Evolutionary conservation across 2,329 filamentous ascomycete genomes (phyloP).

Genomic region (Trichoderma atrobrunneum): DNA sequence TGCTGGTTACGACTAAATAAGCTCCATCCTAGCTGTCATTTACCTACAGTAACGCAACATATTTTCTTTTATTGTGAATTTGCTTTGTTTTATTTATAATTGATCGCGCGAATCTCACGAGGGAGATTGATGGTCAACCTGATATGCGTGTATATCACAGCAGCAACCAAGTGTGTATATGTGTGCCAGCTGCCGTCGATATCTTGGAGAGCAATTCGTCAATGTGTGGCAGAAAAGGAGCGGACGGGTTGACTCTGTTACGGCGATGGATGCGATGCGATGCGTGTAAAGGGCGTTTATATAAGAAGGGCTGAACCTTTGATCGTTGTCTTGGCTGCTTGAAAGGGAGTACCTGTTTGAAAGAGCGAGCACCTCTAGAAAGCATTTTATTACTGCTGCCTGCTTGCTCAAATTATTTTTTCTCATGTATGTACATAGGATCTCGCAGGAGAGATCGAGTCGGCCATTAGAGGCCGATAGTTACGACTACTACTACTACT

Average conservation of each 20-base stretch:
- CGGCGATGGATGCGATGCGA: constrained; percentile 11
- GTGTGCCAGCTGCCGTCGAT: background rate
- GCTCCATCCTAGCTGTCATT: background rate
- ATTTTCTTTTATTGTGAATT: background rate
- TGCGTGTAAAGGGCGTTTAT: constrained; percentile 14
- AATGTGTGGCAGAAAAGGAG: background rate
- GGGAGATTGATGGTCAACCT: background rate
- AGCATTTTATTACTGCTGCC: background rate
- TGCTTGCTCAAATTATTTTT: background rate
- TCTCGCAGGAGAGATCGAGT: constrained; percentile 11
- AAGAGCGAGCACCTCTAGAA: background rate
- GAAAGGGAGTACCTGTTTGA: constrained; percentile 5
- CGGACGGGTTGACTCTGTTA: constrained; percentile 2
- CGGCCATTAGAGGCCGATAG: constrained; percentile 14
- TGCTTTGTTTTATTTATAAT: background rate
- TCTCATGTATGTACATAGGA: constrained; percentile 16
- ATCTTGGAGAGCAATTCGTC: background rate
- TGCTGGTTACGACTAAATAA: constrained; percentile 41
- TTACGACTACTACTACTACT: constrained; percentile 13
- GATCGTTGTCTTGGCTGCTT: constrained; percentile 13
- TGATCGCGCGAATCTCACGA: background rate
- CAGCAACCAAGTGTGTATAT: constrained; percentile 3
- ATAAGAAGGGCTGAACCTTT: constrained; percentile 11
- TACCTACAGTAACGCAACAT: constrained; percentile 1
- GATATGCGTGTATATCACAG: background rate